These are phyloP conservation scores for Lasiosphaeria hispida DNA, from an alignment of 495 filamentous ascomycete species.

Conservation along the genomic window DNA sequence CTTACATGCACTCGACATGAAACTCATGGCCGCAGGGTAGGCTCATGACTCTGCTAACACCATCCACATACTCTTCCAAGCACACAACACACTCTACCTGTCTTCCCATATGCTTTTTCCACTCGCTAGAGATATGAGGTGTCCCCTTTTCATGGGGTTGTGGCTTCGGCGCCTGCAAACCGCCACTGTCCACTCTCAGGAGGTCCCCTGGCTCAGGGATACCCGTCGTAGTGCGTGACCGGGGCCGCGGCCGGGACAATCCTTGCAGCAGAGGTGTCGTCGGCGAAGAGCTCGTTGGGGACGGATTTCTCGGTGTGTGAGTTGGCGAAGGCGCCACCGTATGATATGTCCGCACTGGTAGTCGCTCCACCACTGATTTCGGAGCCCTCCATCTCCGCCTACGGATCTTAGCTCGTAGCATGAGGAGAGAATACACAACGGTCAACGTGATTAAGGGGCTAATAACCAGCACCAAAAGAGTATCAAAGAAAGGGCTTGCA, in stretches of 20 bases:
- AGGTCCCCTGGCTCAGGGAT: conserved; percentile 45
- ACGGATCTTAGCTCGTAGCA: conserved; percentile 85
- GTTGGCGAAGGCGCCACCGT: conserved; percentile 66
- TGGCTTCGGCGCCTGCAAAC: conserved; percentile 28
- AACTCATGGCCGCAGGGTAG: conserved; percentile 98
- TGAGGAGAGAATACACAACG: conserved; percentile 85
- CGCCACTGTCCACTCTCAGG: conserved; percentile 34
- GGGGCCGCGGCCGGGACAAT: conserved; percentile 53
- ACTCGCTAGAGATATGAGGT: conserved; percentile 51
- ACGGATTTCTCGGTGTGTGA: conserved; percentile 54
- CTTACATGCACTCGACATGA: conserved; percentile 98
- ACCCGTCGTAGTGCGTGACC: conserved; percentile 65
- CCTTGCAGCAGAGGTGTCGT: conserved; percentile 75
- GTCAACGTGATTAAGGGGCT: conserved; percentile 90
- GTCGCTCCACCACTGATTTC: conserved; percentile 88
- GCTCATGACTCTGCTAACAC: conserved; percentile 93
- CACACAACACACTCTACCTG: conserved; percentile 98
- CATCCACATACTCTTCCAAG: conserved; percentile 93
- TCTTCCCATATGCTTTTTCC: conserved; percentile 79
- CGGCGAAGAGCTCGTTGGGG: conserved; percentile 60
- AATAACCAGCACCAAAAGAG: conserved; percentile 85
- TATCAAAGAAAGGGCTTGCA: conserved; percentile 94
- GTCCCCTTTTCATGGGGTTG: conserved; percentile 50
- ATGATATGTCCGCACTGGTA: conserved; percentile 95
- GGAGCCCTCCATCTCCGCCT: conserved; percentile 91